Evolutionary conservation across 2,329 filamentous ascomycete genomes (phyloP).

Genomic region (Eurotiales sp.): DNA sequence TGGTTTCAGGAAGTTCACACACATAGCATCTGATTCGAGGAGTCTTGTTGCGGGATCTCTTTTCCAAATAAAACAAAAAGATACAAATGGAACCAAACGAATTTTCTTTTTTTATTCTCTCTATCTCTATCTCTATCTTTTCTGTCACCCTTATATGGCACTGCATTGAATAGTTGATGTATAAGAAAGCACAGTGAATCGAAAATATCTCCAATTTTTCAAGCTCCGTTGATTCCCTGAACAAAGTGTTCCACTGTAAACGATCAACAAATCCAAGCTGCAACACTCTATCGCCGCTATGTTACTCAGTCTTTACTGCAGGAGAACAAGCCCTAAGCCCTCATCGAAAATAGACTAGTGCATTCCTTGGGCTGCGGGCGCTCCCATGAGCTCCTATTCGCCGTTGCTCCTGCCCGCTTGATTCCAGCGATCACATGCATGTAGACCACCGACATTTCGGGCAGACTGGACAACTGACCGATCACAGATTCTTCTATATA

Average conservation of each 20-base stretch:
- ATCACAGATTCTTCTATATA: too few relatives aligned
- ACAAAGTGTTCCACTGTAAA: too few relatives aligned
- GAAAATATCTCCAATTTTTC: background rate
- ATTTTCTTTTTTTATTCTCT: constrained; percentile 19
- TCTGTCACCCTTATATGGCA: constrained; percentile 16
- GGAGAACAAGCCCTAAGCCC: constrained; percentile 14
- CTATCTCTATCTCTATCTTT: constrained; percentile 16
- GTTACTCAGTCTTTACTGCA: too few relatives aligned
- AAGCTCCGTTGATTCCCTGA: too few relatives aligned
- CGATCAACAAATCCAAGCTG: too few relatives aligned
- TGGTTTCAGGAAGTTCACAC: constrained; percentile 26
- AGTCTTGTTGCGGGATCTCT: constrained; percentile 27
- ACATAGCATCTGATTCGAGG: constrained; percentile 33
- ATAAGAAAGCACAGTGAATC: background rate
- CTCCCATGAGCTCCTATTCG: background rate
- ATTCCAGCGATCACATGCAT: constrained; percentile 10
- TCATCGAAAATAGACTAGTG: constrained; percentile 8
- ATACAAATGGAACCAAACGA: constrained; percentile 26
- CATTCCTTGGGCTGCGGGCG: background rate
- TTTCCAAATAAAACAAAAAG: too few relatives aligned
- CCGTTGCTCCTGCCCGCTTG: background rate
- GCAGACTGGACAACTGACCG: too few relatives aligned
- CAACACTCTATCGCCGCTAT: too few relatives aligned
- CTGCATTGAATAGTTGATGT: constrained; percentile 4
- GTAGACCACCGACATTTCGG: too few relatives aligned